Percentiles rank a stretch among this genome's conserved stretches.
Conservation (phyloP, 495 filamentous ascomycete species). For the Hypoxylon fragiforme region DNA sequence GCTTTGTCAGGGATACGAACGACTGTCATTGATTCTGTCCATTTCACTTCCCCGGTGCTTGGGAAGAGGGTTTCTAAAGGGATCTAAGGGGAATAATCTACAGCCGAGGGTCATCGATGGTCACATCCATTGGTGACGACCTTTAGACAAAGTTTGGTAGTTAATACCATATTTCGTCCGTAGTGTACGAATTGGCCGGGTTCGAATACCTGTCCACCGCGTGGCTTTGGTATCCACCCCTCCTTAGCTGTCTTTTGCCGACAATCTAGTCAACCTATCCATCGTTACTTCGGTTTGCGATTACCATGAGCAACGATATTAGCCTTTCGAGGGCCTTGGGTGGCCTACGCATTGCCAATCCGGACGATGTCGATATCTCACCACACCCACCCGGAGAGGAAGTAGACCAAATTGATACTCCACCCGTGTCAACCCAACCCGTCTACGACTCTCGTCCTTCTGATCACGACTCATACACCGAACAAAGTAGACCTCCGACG, state of each 20-base stretch:
- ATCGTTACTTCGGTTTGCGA: constrained; percentile 9
- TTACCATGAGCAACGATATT: constrained; percentile 83
- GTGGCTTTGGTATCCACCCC: constrained; percentile 15
- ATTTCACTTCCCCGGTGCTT: background rate
- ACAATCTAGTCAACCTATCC: background rate
- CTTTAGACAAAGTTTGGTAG: constrained; percentile 9
- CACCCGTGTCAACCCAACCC: constrained; percentile 21
- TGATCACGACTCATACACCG: constrained; percentile 23
- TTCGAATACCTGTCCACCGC: background rate
- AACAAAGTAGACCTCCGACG: constrained; percentile 35
- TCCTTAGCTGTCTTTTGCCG: constrained; percentile 15
- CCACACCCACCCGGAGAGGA: constrained; percentile 58
- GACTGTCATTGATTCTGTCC: constrained; percentile 1
- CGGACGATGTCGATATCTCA: constrained; percentile 80
- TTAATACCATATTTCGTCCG: constrained; percentile 9
- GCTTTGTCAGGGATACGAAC: constrained; percentile 19
- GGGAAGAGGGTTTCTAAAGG: background rate
- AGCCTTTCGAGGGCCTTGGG: constrained; percentile 92
- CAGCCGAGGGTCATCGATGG: constrained; percentile 16
- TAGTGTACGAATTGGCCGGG: constrained; percentile 13
- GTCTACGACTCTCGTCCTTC: constrained; percentile 12
- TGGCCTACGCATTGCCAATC: constrained; percentile 95
- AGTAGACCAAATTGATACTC: constrained; percentile 35
- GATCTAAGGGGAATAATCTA: background rate
- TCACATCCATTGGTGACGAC: constrained; percentile 18